phyloP scores from a whole-genome alignment of 2,329 filamentous ascomycete genomes.

The Trichoderma polysporum region DNA sequence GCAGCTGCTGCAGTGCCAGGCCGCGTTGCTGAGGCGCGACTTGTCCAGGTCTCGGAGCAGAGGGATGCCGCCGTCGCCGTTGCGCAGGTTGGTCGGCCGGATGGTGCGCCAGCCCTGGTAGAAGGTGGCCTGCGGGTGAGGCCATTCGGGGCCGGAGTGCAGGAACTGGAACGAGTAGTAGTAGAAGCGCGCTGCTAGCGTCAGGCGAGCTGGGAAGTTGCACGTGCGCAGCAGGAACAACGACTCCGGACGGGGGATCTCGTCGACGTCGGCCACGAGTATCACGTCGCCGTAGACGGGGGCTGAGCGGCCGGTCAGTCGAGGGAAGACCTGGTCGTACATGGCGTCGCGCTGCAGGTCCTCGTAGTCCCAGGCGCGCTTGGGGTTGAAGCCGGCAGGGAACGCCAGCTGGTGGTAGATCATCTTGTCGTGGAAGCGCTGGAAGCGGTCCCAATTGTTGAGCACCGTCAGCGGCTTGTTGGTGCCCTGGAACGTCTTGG shows the following conservation, averaged over 20 bases:
- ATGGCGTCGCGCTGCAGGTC: slow-evolving; percentile 56
- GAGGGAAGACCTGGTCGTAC: slow-evolving; percentile 55
- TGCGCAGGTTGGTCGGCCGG: slow-evolving; percentile 53
- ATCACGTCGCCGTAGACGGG: slow-evolving; percentile 54
- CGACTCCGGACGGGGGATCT: slow-evolving; percentile 55
- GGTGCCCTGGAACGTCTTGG: slow-evolving; percentile 56
- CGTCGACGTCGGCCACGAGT: slow-evolving; percentile 60
- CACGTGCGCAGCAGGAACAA: slow-evolving; percentile 51
- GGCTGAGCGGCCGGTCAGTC: slow-evolving; percentile 41
- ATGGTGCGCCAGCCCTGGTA: slow-evolving; percentile 50
- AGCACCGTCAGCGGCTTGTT: slow-evolving; percentile 55
- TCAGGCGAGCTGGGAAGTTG: slow-evolving; percentile 52
- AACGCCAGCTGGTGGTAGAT: slow-evolving; percentile 57
- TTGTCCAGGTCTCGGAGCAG: slow-evolving; percentile 43
- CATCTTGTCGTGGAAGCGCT: slow-evolving; percentile 57
- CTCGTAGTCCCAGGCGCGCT: slow-evolving; percentile 50
- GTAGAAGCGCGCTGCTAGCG: slow-evolving; percentile 53
- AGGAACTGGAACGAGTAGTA: slow-evolving; percentile 59
- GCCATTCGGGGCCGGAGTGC: slow-evolving; percentile 44
- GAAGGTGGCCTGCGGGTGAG: slow-evolving; percentile 59
- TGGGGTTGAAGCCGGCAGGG: slow-evolving; percentile 41
- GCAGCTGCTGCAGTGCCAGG: slow-evolving; percentile 64
- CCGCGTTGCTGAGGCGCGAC: slow-evolving; percentile 48
- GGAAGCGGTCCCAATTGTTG: slow-evolving; percentile 53
- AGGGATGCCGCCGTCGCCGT: slow-evolving; percentile 43